Evolutionary conservation across 306 rosid species (phyloP).

Genomic region (Casuarina equisetifolia): DNA sequence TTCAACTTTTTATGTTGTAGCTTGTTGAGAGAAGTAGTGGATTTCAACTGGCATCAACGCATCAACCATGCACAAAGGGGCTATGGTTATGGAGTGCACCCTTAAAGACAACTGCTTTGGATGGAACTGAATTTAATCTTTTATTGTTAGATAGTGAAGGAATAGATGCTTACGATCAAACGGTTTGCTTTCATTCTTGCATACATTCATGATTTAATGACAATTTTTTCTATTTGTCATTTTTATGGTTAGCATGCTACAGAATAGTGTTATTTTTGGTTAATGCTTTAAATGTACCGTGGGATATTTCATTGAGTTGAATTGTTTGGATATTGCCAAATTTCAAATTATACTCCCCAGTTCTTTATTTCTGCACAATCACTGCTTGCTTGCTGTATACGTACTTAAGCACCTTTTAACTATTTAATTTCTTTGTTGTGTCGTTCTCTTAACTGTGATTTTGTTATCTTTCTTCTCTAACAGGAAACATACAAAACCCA

Average conservation of each 20-base stretch:
- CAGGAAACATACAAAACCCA: conserved; percentile 98
- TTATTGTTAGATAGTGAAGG: conserved; percentile 90
- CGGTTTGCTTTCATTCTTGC: conserved; percentile 47
- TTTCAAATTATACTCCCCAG: too few relatives aligned
- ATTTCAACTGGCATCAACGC: conserved; percentile 91
- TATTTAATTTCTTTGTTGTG: not conserved
- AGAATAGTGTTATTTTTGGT: too few relatives aligned
- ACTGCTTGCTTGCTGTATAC: too few relatives aligned
- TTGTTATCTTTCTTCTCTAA: conserved; percentile 1
- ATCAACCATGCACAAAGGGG: conserved; percentile 96
- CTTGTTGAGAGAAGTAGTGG: conserved; percentile 93
- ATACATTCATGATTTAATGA: not conserved
- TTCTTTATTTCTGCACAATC: too few relatives aligned
- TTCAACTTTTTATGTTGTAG: conserved; percentile 40
- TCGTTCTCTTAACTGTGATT: not conserved
- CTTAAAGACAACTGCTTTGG: conserved; percentile 85
- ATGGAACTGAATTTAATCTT: conserved; percentile 88
- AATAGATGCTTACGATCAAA: conserved; percentile 94
- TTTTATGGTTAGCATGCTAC: too few relatives aligned
- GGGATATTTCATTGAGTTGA: too few relatives aligned
- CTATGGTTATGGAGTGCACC: conserved; percentile 98
- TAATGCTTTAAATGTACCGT: too few relatives aligned
- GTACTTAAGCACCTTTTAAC: not conserved
- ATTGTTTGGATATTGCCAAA: too few relatives aligned
- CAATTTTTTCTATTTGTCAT: not conserved